Percentiles rank a stretch among this genome's conserved stretches.
Evolutionary conservation across 2,329 filamentous ascomycete species (phyloP).

Genomic region (Phyllosticta citriasiana): DNA sequence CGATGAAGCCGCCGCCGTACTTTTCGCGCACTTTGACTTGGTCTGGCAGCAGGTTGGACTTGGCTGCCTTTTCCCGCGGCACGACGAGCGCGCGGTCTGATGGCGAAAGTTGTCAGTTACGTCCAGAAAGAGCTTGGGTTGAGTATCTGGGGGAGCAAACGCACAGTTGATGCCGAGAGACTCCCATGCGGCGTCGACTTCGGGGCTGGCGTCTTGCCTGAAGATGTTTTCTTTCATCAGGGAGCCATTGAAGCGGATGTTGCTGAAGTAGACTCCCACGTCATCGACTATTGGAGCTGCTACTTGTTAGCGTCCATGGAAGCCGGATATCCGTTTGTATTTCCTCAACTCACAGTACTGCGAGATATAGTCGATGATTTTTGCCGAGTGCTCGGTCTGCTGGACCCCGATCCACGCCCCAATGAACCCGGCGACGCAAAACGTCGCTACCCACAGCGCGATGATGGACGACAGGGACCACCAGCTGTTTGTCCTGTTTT

Average conservation of each 20-base stretch:
- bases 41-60: conserved; percentile 41
- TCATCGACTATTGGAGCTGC: conserved; percentile 28
- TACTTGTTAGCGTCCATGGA: background rate
- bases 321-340: too few relatives aligned
- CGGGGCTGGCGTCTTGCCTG: conserved; percentile 38
- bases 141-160: conserved; percentile 11
- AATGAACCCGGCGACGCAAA: conserved; percentile 15
- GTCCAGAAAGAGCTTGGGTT: background rate
- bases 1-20: conserved; percentile 50
- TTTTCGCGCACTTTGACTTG: conserved; percentile 47
- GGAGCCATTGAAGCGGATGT: conserved; percentile 44
- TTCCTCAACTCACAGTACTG: conserved; percentile 20
- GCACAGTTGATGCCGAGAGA: conserved; percentile 42
- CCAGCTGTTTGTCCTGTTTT: background rate
- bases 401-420: conserved; percentile 16
- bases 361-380: conserved; percentile 22
- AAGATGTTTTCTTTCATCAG: conserved; percentile 47
- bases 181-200: conserved; percentile 50
- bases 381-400: conserved; percentile 12
- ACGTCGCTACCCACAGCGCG: conserved; percentile 14
- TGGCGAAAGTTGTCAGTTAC: background rate
- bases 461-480: conserved; percentile 15
- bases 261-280: conserved; percentile 32
- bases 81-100: conserved; percentile 37
- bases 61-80: conserved; percentile 37